Evolutionary conservation across 2,329 filamentous ascomycete genomes (phyloP), one percentile per base, ranked within the genome.

Genomic region (Sclerotinia minor): DNA sequence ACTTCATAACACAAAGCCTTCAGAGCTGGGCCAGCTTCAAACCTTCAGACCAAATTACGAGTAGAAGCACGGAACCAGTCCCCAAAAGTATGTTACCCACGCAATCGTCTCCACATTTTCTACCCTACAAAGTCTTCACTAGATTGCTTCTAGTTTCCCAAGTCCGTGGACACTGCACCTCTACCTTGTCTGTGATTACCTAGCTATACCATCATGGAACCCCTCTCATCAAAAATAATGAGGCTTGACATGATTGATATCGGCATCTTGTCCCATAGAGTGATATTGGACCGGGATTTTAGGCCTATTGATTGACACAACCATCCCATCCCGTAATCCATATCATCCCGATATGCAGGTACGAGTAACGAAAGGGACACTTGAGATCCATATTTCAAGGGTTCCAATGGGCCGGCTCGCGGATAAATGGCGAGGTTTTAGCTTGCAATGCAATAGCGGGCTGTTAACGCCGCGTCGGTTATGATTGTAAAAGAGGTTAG

Each of bases 271-370:
- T 64, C 58, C 64, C 64, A 52, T 54, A 67, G 38, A 19, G 67
- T 65, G 69, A 67, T 69, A 71, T 66, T 69, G 66, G 5, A 26
- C 45, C 45, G 29, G 59, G 59, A 63, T 63, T 63, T 7, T 4
- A 32, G 45, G 32, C 45, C n/a, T 58, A 38, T 26, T 44, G 54
- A 57, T 44, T 41, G 54, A 41, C 54, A 68, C 55, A 68, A 67
- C 41, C 26, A 44, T 54, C 17, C 45, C 60, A 57, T 68, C 49
- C 64, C n/a, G n/a, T n/a, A n/a, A n/a, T n/a, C n/a, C 38, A 41
- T 41, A 15, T 5, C 38, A 38, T 69, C 41, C 45, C 32, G 63
- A 69, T 64, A 71, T 71, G 71, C 71, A 72, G 71, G 71, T 71
- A 72, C 69, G 35, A 52, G 61, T 38, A 50, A 50, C 59, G 59